These are phyloP conservation scores for Solanum pennellii DNA, from an alignment of 257 asterid species.

Conservation along the genomic window DNA sequence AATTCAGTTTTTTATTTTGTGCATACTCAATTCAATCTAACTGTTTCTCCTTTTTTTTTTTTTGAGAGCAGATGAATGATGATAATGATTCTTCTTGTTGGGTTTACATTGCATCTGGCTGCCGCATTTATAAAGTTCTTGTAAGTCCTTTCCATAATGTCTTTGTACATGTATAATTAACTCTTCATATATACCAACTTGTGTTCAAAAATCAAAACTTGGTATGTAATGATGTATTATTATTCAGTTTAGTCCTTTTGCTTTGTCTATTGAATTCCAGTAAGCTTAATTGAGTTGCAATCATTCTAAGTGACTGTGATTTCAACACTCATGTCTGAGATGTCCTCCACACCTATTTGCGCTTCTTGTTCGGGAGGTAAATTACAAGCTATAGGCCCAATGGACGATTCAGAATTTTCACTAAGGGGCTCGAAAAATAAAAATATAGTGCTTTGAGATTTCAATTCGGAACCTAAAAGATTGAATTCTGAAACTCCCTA, in stretches of 20 bases:
- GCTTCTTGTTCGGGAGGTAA: too few species aligned
- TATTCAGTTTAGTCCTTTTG: background rate
- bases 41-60: background rate
- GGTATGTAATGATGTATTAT: background rate
- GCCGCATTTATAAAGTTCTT: constrained; percentile 45
- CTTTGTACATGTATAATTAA: background rate
- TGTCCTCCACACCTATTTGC: too few species aligned
- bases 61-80: constrained; percentile 36
- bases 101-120: constrained; percentile 77
- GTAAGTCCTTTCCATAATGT: constrained; percentile 18
- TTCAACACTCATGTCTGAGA: too few species aligned
- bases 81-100: constrained; percentile 54
- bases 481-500: background rate
- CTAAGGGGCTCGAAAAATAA: background rate
- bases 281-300: background rate
- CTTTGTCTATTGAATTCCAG: background rate
- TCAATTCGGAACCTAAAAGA: background rate
- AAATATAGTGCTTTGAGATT: background rate
- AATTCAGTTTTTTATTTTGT: background rate
- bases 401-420: background rate
- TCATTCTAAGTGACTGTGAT: background rate
- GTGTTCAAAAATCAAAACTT: background rate
- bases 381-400: background rate
- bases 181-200: background rate
- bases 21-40: background rate